Conservation (phyloP, 2,329 filamentous ascomycete genomes). For the Sarocladium brachiariae region DNA sequence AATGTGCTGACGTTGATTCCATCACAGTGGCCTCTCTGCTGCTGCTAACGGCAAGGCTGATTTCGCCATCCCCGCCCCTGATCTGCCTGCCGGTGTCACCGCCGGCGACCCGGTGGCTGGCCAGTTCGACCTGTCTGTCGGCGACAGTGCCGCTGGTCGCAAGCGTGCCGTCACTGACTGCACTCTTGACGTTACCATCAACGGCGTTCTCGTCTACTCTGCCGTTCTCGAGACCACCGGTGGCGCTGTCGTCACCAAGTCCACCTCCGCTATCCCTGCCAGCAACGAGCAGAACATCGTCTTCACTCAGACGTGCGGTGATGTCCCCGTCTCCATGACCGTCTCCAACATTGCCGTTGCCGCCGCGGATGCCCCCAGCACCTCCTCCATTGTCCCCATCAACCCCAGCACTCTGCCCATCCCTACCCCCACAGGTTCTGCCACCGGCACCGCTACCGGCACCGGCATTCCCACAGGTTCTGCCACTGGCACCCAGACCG, state of each 20-base stretch:
- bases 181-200: neutral
- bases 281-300: neutral
- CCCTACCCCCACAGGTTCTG: neutral
- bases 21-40: neutral
- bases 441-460: neutral
- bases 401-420: neutral
- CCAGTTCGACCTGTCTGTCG: conserved; percentile 32
- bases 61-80: neutral
- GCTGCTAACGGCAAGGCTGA: neutral
- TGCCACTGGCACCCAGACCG: neutral
- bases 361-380: neutral
- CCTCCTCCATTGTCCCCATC: neutral
- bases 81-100: conserved; percentile 40
- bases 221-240: neutral
- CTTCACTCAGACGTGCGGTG: neutral
- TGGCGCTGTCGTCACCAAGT: no score
- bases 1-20: neutral
- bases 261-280: neutral
- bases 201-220: neutral
- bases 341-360: neutral
- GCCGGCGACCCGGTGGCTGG: conserved; percentile 47
- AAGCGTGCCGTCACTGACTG: conserved; percentile 1
- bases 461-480: neutral
- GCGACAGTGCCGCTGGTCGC: neutral
- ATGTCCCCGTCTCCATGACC: neutral